Percentiles rank a stretch among this genome's conserved stretches.
These are phyloP conservation scores for Lipomyces mesembrius DNA, from an alignment of 805 yeast species.

Conservation along the genomic window DNA sequence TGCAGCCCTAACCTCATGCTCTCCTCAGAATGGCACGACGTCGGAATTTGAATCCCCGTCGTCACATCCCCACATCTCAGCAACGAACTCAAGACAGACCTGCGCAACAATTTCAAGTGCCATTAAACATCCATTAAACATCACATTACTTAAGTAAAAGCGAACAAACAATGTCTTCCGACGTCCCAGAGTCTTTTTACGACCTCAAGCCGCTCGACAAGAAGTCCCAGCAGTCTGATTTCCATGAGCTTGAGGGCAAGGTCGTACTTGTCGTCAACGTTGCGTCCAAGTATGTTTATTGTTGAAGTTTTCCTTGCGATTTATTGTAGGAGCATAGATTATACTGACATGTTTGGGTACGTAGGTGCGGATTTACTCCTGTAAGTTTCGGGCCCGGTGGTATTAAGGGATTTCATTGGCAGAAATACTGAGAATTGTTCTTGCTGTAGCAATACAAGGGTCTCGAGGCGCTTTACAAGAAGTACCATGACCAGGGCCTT, in stretches of 20 bases:
- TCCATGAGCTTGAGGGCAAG: slow-evolving; percentile 69
- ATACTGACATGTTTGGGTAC: neutral
- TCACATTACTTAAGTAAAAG: neutral
- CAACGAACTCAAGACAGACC: neutral
- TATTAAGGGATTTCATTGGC: neutral
- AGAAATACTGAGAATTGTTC: neutral
- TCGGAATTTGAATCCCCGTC: too few species aligned
- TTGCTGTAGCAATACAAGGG: slow-evolving; percentile 73
- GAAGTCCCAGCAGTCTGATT: slow-evolving; percentile 62
- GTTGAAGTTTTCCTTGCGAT: neutral
- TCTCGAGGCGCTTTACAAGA: slow-evolving; percentile 67
- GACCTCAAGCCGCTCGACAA: slow-evolving; percentile 67
- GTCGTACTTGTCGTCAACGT: slow-evolving; percentile 84
- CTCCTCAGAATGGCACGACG: too few species aligned
- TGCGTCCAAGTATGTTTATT: slow-evolving; percentile 69
- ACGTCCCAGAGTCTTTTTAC: slow-evolving; percentile 54
- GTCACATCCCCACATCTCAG: neutral
- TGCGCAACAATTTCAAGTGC: neutral
- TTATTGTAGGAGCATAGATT: neutral
- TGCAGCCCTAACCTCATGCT: neutral
- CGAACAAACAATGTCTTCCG: neutral
- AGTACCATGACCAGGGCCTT: slow-evolving; percentile 66
- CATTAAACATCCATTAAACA: too few species aligned
- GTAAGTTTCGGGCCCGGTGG: slow-evolving; percentile 18
- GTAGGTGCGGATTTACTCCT: slow-evolving; percentile 41